Base-by-base conservation (phyloP, 345 rosid species). In the Acer yangbiense region DNA sequence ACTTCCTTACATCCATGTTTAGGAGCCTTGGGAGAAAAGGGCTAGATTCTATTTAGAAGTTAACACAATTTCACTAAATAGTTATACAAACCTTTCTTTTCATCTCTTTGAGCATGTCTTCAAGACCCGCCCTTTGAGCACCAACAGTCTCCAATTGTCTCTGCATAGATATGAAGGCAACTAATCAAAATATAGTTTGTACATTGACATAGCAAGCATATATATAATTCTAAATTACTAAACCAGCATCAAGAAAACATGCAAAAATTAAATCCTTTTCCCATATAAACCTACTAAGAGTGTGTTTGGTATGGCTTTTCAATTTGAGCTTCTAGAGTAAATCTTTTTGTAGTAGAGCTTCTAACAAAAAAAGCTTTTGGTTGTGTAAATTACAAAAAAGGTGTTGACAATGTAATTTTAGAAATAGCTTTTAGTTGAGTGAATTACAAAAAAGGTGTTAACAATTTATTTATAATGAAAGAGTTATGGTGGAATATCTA, bases 41-140 rank as follows among this genome's bases (percentile, higher is more conserved):
- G 16, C 21, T 16, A 27, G 25, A 69, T 46, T 11, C 55, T 21
- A 48, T 12, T 9, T 18, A 44, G 46, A 52, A 71, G 12, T 50
- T 32, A 66, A 54, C 61, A 79, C 52, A 41, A 79, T 48, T 44
- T 3, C 23, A 39, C 14, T 18, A 69, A 13, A 71, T n/a, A 63
- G 29, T 76, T 32, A 68, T 73, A 48, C 77, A 76, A 23, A 96
- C 99, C 90, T 94, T 96, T 88, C 97, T 91, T 87, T 94, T 94
- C 99, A 96, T 96, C 82, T 96, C 99, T 85, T 89, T 96, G 58
- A 94, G 97, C 98, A 96, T 91, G 83, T 96, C 99, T 85, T 96
- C 99, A 79, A 96, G 99, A 74, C 98, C 97, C 13, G 99, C 99
- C 64, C 98, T 88, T 78, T 94, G 98, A 77, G 98, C 93, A 81